phyloP scores from a whole-genome alignment of 306 rosid species.

The Leucaena leucocephala region DNA sequence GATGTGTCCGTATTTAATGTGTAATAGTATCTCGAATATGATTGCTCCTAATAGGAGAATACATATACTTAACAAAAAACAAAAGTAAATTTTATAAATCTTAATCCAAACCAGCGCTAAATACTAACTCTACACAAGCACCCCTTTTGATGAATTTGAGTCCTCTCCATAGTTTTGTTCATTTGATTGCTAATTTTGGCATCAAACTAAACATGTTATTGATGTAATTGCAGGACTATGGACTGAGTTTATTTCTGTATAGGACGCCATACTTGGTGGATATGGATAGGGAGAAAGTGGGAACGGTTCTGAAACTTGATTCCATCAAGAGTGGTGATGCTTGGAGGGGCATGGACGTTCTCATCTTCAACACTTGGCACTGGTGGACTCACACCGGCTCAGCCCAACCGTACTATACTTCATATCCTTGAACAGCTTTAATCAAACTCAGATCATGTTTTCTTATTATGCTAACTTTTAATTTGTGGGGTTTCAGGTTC shows the following conservation, averaged over 20 bases:
- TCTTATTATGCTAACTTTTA: no score
- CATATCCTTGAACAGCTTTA: background rate
- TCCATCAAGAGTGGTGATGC: conserved; percentile 73
- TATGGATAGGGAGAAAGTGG: conserved; percentile 60
- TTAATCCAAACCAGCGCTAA: background rate
- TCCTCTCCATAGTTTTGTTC: background rate
- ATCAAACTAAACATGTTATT: background rate
- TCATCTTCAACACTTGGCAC: conserved; percentile 92
- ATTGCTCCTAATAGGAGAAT: no score
- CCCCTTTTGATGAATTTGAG: no score
- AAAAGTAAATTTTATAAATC: no score
- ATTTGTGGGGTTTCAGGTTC: conserved; percentile 48
- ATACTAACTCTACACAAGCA: background rate
- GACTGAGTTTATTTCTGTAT: conserved; percentile 58
- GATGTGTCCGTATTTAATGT: no score
- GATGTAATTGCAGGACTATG: conserved; percentile 56
- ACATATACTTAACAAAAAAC: no score
- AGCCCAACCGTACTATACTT: conserved; percentile 67
- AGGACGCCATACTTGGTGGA: conserved; percentile 82
- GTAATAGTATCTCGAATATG: no score
- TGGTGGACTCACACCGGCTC: conserved; percentile 98
- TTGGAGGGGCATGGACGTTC: conserved; percentile 86
- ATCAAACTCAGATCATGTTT: no score
- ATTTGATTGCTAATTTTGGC: no score
- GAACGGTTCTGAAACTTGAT: conserved; percentile 72